Evolutionary conservation across 129 eudicot genomes (phyloP), one percentile per base, ranked within the genome.

Genomic region (Escallonia herrerae): DNA sequence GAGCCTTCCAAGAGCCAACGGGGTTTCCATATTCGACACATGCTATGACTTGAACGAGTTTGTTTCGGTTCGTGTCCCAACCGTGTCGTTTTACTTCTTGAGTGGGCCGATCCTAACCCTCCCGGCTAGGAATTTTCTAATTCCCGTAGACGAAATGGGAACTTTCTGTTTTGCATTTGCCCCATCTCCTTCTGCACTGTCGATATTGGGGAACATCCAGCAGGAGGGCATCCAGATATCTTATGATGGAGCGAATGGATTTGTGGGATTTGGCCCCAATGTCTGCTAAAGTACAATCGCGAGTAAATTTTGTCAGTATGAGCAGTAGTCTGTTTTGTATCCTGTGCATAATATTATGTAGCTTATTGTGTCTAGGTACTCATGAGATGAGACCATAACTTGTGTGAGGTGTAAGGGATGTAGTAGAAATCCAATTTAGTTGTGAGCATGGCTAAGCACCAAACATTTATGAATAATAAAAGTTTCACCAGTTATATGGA

Each of bases 201-300:
- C 94, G 52, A 91, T 91, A 59, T 81, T 91, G 4, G 97, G 97
- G 58, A 91, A 91, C 60, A 91, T 91, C 46, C 97, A 91, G 65
- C 97, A 91, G 83, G 97, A 91, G 77, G 97, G 97, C 33, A 91
- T 91, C 42, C 97, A 91, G 66, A 85, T 87, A 7, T 84, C 97
- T 8, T 68, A 79, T 51, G 96, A 91, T 79, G 88, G 77, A 2
- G 65, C 88, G 14, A 87, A 79, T 71, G 96, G 89, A 0, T 71
- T 72, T 63, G 80, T 91, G 71, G 97, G 97, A 14, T 87, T 91
- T 65, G 97, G 97, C 15, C 97, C 97, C 15, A 87, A 85, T 47
- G 78, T 87, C 10, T 91, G 96, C 74, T 91, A 56, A 71, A 63
- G 38, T 8, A 5, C 58, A 45, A 10, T 42, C 13, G 7, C 9